These are phyloP conservation scores for Codiaeum variegatum DNA, from an alignment of 441 rosid species.

Conservation along the genomic window DNA sequence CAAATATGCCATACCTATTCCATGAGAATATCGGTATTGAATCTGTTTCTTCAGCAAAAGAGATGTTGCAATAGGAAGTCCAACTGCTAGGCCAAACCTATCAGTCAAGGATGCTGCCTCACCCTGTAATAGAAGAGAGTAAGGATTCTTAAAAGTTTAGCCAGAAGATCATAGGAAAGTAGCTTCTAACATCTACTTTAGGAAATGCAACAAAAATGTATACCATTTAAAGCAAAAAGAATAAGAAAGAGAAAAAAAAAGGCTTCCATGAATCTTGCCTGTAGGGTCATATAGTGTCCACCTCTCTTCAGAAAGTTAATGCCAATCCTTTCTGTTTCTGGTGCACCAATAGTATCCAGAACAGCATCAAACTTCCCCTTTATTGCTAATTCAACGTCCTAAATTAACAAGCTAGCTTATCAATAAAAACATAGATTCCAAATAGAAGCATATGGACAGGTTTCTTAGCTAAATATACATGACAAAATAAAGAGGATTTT, in stretches of 20 bases:
- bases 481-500: background rate
- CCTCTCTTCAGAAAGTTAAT: conserved; percentile 71
- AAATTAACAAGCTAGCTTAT: conserved; percentile 20
- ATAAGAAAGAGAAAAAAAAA: conserved; percentile 1
- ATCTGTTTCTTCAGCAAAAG: conserved; percentile 67
- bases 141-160: conserved; percentile 6
- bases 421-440: conserved; percentile 4
- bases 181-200: background rate
- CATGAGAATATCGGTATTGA: conserved; percentile 70
- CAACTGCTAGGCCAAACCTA: conserved; percentile 66
- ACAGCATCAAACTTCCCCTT: conserved; percentile 88
- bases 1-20: conserved; percentile 58
- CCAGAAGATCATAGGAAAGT: background rate
- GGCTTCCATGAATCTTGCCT: conserved; percentile 37
- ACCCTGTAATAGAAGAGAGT: conserved; percentile 46
- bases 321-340: conserved; percentile 82
- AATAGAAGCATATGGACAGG: background rate
- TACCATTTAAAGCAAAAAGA: background rate
- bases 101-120: conserved; percentile 84
- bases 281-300: conserved; percentile 94
- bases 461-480: background rate
- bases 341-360: conserved; percentile 86
- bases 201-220: conserved; percentile 3
- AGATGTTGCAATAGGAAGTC: conserved; percentile 82
- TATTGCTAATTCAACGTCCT: conserved; percentile 78